Base-by-base conservation (phyloP, 106 monocot genomes). In the Dendrobium huoshanense region DNA sequence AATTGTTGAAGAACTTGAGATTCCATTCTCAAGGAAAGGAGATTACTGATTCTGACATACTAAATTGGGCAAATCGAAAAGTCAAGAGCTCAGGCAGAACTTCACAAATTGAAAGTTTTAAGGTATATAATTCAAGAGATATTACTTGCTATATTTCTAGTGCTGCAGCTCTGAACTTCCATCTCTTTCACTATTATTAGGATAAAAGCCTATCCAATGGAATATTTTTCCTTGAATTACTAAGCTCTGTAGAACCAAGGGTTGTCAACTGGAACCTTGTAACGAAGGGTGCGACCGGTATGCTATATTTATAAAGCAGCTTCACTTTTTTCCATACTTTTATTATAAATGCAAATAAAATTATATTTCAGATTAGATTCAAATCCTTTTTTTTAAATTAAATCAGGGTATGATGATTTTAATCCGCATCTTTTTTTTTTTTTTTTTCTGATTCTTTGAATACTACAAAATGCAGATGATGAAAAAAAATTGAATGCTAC, bases 251-350 rank as follows among this genome's bases (percentile, higher is more conserved):
- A 16, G 77, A 92, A 25, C 78, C 88, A 67, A 87, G 92, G 61
- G 90, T 90, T 81, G 95, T 95, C 79, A 92, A 83, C 68, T 95
- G 95, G 90, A 95, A 92, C 41, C 80, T 92, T 79, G 92, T 92
- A 24, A 90, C 92, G 6, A 88, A 84, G 77, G 95, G 92, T 65
- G 90, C 88, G 84, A 87, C 67, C 64, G 95, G 95, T 92, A 75
- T n/a, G 86, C 45, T 59, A 13, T 59, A 13, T 77, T 80, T 75
- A 78, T 72, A 15, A 33, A 33, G 13, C 33, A 72, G 24, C 74
- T 20, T 44, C 43, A 15, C 17, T 44, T 7, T 5, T 44, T 20
- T 19, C 44, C 4, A 7, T 44, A 8, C 17, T 75, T 41, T 13
- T 75, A 8, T 11, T 13, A 13, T 1, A 13, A 51, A 51, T 51